A percentile compares a stretch with the other conserved stretches of the same genome.
Evolutionary conservation across 2,329 filamentous ascomycete species (phyloP).

Genomic region (Anthostomella pinea): DNA sequence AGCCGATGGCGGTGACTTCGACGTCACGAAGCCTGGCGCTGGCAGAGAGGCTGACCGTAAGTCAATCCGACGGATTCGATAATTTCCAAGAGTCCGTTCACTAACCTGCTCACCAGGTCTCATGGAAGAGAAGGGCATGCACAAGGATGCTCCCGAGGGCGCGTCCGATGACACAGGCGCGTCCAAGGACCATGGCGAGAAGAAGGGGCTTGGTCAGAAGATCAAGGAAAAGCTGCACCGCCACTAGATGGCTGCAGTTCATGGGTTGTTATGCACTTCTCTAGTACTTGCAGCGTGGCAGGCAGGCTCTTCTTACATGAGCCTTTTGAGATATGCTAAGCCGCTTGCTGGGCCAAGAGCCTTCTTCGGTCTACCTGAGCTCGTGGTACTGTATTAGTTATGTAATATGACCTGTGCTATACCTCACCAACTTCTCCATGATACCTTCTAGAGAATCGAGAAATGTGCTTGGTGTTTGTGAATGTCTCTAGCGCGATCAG

Average conservation of each 20-base stretch:
- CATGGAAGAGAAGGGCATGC: conserved; percentile 51
- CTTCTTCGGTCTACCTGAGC: too few relatives aligned
- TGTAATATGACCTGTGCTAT: too few relatives aligned
- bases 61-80: conserved; percentile 22
- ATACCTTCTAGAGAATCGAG: too few relatives aligned
- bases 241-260: conserved; percentile 36
- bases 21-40: conserved; percentile 61
- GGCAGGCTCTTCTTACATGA: too few relatives aligned
- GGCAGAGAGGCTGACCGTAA: conserved; percentile 65
- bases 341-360: too few relatives aligned
- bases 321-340: neutral
- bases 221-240: conserved; percentile 68
- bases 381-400: too few relatives aligned
- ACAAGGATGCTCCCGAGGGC: conserved; percentile 24
- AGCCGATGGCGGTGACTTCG: conserved; percentile 67
- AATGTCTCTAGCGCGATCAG: too few relatives aligned
- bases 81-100: conserved; percentile 4
- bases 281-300: too few relatives aligned
- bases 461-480: too few relatives aligned
- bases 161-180: conserved; percentile 16
- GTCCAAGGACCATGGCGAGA: conserved; percentile 34
- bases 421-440: too few relatives aligned
- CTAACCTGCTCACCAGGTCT: conserved; percentile 40
- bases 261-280: too few relatives aligned
- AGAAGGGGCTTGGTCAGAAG: conserved; percentile 58